Conservation (phyloP, 108 stramenopile genomes). For the Cyclotella baltica region DNA sequence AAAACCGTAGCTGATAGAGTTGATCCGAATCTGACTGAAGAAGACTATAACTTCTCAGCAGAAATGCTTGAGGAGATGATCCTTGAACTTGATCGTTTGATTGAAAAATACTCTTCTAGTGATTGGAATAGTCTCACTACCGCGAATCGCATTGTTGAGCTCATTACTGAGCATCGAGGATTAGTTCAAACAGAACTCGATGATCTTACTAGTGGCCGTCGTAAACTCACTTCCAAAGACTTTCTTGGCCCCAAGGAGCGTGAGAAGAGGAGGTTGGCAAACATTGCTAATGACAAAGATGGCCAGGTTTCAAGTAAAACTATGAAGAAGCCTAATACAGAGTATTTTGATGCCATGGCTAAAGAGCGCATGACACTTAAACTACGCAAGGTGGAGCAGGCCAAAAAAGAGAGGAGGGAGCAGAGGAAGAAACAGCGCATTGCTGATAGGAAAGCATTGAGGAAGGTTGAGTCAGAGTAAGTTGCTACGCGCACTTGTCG, state of each 20-base stretch:
- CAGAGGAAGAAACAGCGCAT: slow-evolving; percentile 1
- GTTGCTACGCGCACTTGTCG: too few species aligned
- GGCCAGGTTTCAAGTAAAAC: too few species aligned
- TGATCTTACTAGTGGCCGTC: slow-evolving; percentile 25
- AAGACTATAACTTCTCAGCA: slow-evolving; percentile 12
- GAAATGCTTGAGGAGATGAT: slow-evolving; percentile 17
- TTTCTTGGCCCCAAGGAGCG: slow-evolving; percentile 44
- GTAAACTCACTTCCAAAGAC: slow-evolving; percentile 30
- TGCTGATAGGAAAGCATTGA: too few species aligned
- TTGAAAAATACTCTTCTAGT: slow-evolving; percentile 25
- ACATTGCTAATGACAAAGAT: not conserved
- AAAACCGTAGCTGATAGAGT: not conserved
- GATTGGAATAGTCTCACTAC: slow-evolving; percentile 35
- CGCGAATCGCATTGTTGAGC: slow-evolving; percentile 32
- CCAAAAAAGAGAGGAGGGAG: not conserved
- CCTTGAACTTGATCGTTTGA: slow-evolving; percentile 26
- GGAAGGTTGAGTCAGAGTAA: too few species aligned
- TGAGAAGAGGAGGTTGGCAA: not conserved
- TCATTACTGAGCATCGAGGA: slow-evolving; percentile 34
- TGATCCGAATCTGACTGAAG: not conserved
- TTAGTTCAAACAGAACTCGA: slow-evolving; percentile 28
- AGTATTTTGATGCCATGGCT: slow-evolving; percentile 11
- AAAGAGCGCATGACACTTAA: not conserved
- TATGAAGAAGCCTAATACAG: not conserved
- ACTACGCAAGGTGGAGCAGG: not conserved